Base-by-base conservation (phyloP, 768 basidiomycete genomes). In the Hemileccinum rubropunctum region DNA sequence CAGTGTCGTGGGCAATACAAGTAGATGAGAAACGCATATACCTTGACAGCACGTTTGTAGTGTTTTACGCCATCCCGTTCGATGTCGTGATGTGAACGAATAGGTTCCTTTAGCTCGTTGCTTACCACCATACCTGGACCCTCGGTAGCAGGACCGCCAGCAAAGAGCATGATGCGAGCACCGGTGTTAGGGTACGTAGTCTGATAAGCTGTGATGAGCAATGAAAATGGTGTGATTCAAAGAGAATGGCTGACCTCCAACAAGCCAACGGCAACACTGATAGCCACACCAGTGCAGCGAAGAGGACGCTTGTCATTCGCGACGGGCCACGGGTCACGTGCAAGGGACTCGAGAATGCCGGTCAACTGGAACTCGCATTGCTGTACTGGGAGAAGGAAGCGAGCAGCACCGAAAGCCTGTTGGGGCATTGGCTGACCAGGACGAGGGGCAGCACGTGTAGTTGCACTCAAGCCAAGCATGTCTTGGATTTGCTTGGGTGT, bases 81-180 rank as follows among this genome's bases (percentile, higher is more conserved):
- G 60, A 98, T 98, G 63, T 99, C 97, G 72, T 98, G 95, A 66
- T 99, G 97, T 8, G 94, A 97, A 46, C 97, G 88, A 54, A 99
- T 98, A 2, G 95, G 93, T 62, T 99, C 97, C 71, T 91, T 90
- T 48, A 98, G 76, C 71, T 98, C 95, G 57, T 91, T 91, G 70
- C 81, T 88, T 48, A 98, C 97, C 28, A 98, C 95, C 84, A 94
- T 84, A 15, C 97, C 97, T 0, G 97, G 97, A 3, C 97, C 97
- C 63, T 98, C 94, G 2, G 95, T 97, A 10, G 88, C 87, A 13
- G 97, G 91, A 26, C 97, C 97, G 59, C 95, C 97, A 33, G 94
- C 75, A 63, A 98, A 98, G 30, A 98, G 67, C 90, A 98, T 95
- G 70, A 99, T 90, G 45, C 95, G 82, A 15, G 87, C 95, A 36